Evolutionary conservation across 1,284 basidiomycete genomes (phyloP).

Genomic region (Megacollybia platyphylla): DNA sequence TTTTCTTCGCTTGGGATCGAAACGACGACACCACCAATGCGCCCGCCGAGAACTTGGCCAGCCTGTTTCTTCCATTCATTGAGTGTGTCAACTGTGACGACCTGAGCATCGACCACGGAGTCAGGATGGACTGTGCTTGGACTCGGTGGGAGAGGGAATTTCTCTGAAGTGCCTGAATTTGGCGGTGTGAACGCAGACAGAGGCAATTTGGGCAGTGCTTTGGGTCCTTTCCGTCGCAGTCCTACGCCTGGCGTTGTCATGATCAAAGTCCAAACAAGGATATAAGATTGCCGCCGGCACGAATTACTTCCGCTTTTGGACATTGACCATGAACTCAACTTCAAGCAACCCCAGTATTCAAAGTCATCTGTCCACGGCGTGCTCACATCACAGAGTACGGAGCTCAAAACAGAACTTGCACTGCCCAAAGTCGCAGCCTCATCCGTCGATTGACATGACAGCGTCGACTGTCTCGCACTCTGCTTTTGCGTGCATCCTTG

Average conservation of each 20-base stretch:
- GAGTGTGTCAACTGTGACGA: slow-evolving; percentile 28
- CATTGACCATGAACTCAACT: neutral
- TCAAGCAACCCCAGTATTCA: neutral
- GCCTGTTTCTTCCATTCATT: slow-evolving; percentile 40
- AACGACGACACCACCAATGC: slow-evolving; percentile 40
- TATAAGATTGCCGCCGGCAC: neutral
- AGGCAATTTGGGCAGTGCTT: slow-evolving; percentile 53
- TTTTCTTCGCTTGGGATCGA: slow-evolving; percentile 13
- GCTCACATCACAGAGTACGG: neutral
- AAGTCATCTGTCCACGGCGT: neutral
- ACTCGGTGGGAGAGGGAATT: slow-evolving; percentile 55
- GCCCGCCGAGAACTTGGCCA: slow-evolving; percentile 28
- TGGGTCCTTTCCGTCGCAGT: slow-evolving; percentile 45
- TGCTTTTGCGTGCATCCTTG: no score
- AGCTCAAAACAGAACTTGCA: no score
- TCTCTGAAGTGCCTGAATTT: slow-evolving; percentile 49
- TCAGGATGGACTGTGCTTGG: slow-evolving; percentile 53
- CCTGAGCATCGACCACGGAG: slow-evolving; percentile 54
- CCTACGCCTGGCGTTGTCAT: slow-evolving; percentile 28
- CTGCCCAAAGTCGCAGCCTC: no score
- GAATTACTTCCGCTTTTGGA: neutral
- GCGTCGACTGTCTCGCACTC: no score
- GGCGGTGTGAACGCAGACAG: slow-evolving; percentile 59
- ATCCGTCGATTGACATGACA: no score
- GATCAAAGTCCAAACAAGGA: slow-evolving; percentile 13